phyloP scores from a whole-genome alignment of 352 stramenopile species.

The Phytophthora capsici region DNA sequence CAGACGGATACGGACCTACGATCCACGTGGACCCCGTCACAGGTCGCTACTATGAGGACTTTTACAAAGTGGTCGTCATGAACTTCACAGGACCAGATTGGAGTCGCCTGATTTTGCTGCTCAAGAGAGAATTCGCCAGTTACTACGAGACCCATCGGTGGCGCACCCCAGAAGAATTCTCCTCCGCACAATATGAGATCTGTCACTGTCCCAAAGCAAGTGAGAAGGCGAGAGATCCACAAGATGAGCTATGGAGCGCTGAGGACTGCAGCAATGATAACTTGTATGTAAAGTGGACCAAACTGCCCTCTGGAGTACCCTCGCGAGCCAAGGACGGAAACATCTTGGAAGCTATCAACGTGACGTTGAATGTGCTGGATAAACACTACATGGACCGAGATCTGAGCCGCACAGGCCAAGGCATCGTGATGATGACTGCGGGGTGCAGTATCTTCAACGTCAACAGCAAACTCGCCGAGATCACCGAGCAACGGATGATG shows the following conservation, averaged over 20 bases:
- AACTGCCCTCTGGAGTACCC: constrained; percentile 80
- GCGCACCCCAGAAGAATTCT: constrained; percentile 56
- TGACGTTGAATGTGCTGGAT: constrained; percentile 98
- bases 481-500: constrained; percentile 99
- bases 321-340: constrained; percentile 96
- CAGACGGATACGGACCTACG: constrained; percentile 54
- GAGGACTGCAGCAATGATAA: constrained; percentile 17
- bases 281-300: constrained; percentile 62
- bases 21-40: constrained; percentile 66
- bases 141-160: constrained; percentile 89
- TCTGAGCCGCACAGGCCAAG: constrained; percentile 95
- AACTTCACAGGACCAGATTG: constrained; percentile 93
- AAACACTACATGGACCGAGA: constrained; percentile 99
- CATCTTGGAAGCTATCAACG: constrained; percentile 98
- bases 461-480: constrained; percentile 90
- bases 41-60: constrained; percentile 75
- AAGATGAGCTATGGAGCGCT: not conserved
- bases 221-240: not conserved
- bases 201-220: constrained; percentile 30
- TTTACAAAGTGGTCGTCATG: constrained; percentile 86
- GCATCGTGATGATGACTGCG: constrained; percentile 96
- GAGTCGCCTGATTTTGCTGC: constrained; percentile 85
- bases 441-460: constrained; percentile 97
- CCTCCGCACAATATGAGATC: constrained; percentile 66
- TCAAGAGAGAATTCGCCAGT: constrained; percentile 95